Conservation (phyloP, 2,329 filamentous ascomycete genomes). For the Colletotrichum somersetense region DNA sequence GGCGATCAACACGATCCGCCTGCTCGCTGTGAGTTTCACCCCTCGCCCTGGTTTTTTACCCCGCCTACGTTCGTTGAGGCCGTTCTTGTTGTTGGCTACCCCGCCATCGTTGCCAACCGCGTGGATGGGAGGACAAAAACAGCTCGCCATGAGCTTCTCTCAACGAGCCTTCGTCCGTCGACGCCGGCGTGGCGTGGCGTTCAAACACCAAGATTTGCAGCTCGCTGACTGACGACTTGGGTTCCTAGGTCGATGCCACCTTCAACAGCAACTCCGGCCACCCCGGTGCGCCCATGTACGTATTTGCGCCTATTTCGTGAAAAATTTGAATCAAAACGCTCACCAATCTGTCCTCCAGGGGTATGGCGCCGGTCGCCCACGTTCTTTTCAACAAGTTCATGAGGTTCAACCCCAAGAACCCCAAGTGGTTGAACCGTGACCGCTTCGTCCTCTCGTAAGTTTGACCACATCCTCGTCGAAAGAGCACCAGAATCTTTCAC, state of each 20-base stretch:
- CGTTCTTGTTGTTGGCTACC: conserved; percentile 48
- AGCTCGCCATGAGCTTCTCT: not conserved
- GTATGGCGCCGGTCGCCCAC: conserved; percentile 94
- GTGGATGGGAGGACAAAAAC: conserved; percentile 26
- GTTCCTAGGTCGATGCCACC: conserved; percentile 91
- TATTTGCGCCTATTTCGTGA: conserved; percentile 42
- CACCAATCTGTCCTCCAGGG: conserved; percentile 59
- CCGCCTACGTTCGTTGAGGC: conserved; percentile 49
- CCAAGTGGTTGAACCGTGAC: conserved; percentile 96
- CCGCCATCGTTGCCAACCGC: conserved; percentile 47
- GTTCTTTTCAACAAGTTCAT: conserved; percentile 99
- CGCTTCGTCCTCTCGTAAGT: conserved; percentile 99
- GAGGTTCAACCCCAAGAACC: conserved; percentile 99
- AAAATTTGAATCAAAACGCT: conserved; percentile 44
- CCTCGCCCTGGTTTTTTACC: conserved; percentile 47
- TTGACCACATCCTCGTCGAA: conserved; percentile 2
- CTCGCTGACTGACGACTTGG: conserved; percentile 26
- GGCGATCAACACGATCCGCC: conserved; percentile 98
- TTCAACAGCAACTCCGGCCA: conserved; percentile 96
- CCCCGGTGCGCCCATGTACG: conserved; percentile 95
- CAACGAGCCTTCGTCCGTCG: not conserved
- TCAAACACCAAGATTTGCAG: not conserved
- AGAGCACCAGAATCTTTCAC: not conserved
- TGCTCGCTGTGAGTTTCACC: conserved; percentile 83
- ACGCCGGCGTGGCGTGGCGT: not conserved